These are phyloP conservation scores for Fusarium oxysporum DNA, from an alignment of 2,329 filamentous ascomycete genomes.

Conservation along the genomic window DNA sequence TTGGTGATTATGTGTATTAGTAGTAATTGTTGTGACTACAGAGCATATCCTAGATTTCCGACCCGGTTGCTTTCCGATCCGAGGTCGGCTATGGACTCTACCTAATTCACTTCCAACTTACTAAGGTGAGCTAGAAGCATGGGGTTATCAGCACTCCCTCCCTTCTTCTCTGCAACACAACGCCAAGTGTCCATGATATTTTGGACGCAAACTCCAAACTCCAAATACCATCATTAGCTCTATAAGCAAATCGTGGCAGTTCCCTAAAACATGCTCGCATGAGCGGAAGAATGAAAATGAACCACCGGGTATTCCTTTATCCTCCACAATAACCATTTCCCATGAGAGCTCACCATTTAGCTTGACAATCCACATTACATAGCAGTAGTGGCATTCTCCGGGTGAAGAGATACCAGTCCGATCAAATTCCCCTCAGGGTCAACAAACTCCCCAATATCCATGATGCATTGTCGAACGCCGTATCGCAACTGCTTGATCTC, in stretches of 20 bases:
- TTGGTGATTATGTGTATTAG: constrained; percentile 25
- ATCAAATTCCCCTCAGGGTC: constrained; percentile 45
- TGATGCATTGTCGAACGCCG: constrained; percentile 40
- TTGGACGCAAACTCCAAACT: constrained; percentile 17
- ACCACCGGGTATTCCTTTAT: constrained; percentile 42
- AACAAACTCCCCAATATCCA: constrained; percentile 45
- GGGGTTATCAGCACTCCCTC: neutral
- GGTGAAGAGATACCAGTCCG: constrained; percentile 40
- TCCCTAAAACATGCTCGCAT: constrained; percentile 8
- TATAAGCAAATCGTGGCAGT: neutral
- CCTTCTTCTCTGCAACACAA: constrained; percentile 1
- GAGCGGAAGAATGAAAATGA: constrained; percentile 25
- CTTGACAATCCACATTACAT: constrained; percentile 10
- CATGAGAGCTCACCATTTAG: neutral
- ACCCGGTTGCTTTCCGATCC: constrained; percentile 32
- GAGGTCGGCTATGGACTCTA: constrained; percentile 21
- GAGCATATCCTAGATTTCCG: neutral
- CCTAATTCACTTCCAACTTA: neutral
- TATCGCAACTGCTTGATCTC: constrained; percentile 40
- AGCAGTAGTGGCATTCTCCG: constrained; percentile 33
- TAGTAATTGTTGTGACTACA: constrained; percentile 31
- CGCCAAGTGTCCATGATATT: constrained; percentile 21
- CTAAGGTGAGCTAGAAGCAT: neutral
- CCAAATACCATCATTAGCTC: neutral
- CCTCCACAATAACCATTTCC: constrained; percentile 13